Conservation (phyloP, 78 protist genomes). For the Dictyostelium brefeldianum region DNA sequence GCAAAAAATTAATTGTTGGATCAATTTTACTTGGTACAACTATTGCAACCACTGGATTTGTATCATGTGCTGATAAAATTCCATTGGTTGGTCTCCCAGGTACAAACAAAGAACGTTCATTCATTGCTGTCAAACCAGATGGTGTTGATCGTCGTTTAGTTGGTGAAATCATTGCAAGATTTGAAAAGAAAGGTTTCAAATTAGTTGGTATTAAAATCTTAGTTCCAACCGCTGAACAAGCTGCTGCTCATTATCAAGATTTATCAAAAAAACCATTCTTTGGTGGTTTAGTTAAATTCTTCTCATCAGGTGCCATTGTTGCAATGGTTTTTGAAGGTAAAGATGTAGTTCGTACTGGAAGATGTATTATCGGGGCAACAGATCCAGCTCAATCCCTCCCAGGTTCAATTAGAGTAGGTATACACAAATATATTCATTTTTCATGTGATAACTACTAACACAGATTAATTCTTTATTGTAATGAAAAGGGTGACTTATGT, state of each 20-base stretch:
- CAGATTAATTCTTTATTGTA: too few relatives aligned
- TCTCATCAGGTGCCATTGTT: slow-evolving; percentile 93
- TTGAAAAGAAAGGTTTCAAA: slow-evolving; percentile 92
- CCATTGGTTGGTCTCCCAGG: slow-evolving; percentile 34
- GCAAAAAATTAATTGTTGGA: slow-evolving; percentile 22
- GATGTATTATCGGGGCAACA: slow-evolving; percentile 84
- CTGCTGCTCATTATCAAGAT: slow-evolving; percentile 89
- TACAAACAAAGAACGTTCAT: slow-evolving; percentile 88
- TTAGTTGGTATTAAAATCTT: slow-evolving; percentile 90
- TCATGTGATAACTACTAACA: too few relatives aligned
- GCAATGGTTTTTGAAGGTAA: slow-evolving; percentile 94
- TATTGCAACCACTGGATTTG: slow-evolving; percentile 12
- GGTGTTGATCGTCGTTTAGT: slow-evolving; percentile 89
- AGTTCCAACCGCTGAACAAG: slow-evolving; percentile 72
- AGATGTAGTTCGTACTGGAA: slow-evolving; percentile 81
- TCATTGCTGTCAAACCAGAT: slow-evolving; percentile 94
- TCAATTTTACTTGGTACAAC: not conserved
- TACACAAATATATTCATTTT: too few relatives aligned
- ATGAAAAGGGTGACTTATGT: slow-evolving; percentile 93
- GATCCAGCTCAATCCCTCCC: slow-evolving; percentile 83
- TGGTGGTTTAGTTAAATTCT: slow-evolving; percentile 63
- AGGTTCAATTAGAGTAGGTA: slow-evolving; percentile 88
- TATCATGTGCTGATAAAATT: slow-evolving; percentile 15
- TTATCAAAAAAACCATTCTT: slow-evolving; percentile 86
- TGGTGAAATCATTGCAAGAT: slow-evolving; percentile 93